phyloP scores from a whole-genome alignment of 129 eudicot genomes.

The Smallanthus sonchifolius region DNA sequence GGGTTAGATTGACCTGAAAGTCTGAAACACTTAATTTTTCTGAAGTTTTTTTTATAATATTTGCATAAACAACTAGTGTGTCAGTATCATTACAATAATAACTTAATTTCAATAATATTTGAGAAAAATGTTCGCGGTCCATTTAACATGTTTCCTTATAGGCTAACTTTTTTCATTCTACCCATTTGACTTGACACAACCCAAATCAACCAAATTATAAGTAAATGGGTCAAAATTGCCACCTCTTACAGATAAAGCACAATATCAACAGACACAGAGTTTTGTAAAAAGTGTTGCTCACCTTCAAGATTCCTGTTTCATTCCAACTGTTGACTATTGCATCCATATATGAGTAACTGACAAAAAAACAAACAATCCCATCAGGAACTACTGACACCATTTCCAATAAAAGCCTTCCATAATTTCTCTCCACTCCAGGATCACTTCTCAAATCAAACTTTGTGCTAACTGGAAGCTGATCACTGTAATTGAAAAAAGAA shows the following conservation, averaged over 20 bases:
- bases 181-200: neutral
- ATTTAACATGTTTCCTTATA: neutral
- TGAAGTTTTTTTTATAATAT: neutral
- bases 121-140: neutral
- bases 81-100: neutral
- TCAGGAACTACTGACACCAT: slow-evolving; percentile 99
- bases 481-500: slow-evolving; percentile 44
- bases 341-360: slow-evolving; percentile 98
- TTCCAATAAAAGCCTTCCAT: slow-evolving; percentile 93
- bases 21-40: neutral
- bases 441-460: slow-evolving; percentile 94
- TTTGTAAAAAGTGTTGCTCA: slow-evolving; percentile 2
- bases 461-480: slow-evolving; percentile 98
- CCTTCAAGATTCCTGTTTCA: slow-evolving; percentile 93
- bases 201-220: neutral
- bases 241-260: neutral
- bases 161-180: neutral
- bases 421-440: slow-evolving; percentile 96
- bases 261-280: neutral
- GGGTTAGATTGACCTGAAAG: neutral
- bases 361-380: slow-evolving; percentile 96
- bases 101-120: neutral
- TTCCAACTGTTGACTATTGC: slow-evolving; percentile 98
- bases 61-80: neutral
- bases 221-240: neutral